A percentile compares a stretch with the other conserved stretches of the same genome.
phyloP scores from a whole-genome alignment of 306 rosid genomes.

The Coriaria nepalensis region DNA sequence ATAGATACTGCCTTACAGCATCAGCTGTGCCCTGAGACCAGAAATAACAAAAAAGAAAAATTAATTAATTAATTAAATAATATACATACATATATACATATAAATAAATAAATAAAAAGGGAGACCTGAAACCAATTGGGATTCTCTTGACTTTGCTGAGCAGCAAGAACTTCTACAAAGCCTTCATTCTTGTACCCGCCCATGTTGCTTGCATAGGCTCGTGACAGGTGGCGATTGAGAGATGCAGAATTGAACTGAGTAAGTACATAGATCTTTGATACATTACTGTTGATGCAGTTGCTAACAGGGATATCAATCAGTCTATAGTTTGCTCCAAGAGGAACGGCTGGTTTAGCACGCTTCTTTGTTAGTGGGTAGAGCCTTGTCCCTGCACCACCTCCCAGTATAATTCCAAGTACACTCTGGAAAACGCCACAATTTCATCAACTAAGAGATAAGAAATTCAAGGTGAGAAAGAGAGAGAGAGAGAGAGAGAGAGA shows the following conservation, averaged over 20 bases:
- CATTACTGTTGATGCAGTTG: conserved; percentile 73
- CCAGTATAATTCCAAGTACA: conserved; percentile 73
- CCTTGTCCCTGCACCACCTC: conserved; percentile 88
- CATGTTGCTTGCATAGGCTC: conserved; percentile 80
- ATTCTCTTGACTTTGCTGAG: conserved; percentile 88
- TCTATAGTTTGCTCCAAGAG: conserved; percentile 84
- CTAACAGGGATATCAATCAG: conserved; percentile 86
- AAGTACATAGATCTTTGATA: conserved; percentile 77
- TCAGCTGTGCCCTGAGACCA: too few species aligned
- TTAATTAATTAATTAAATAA: too few species aligned
- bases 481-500: too few species aligned
- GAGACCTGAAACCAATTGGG: conserved; percentile 98
- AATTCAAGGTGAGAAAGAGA: too few species aligned
- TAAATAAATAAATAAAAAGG: too few species aligned
- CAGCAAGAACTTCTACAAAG: conserved; percentile 85
- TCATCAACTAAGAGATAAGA: too few species aligned
- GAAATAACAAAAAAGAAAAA: too few species aligned
- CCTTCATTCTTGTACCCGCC: conserved; percentile 88
- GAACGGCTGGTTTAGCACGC: conserved; percentile 90
- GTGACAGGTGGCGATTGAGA: conserved; percentile 78
- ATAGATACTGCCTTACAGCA: too few species aligned
- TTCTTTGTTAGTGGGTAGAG: conserved; percentile 78
- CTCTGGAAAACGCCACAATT: conserved; percentile 38
- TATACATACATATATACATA: too few species aligned
- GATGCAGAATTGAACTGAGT: conserved; percentile 89